Conservation (phyloP, 139 green algal genomes). For the Pleodorina starrii region DNA sequence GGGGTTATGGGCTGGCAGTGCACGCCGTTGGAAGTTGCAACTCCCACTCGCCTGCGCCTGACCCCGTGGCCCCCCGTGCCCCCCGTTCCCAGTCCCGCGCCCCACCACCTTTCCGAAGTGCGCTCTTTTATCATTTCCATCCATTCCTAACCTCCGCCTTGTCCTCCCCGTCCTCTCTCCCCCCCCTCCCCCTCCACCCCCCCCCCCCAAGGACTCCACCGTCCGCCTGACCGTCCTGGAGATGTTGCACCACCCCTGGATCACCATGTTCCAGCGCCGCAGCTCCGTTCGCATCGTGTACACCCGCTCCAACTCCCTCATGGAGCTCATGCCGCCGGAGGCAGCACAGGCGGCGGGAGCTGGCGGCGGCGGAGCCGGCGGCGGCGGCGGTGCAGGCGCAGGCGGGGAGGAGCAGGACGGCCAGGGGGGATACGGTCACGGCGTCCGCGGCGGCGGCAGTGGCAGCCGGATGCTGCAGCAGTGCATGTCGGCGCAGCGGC, state of each 20-base stretch:
- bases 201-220: conserved; percentile 23
- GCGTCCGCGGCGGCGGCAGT: background rate
- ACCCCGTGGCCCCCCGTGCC: background rate
- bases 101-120: background rate
- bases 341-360: background rate
- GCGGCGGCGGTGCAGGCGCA: background rate
- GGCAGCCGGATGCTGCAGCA: background rate
- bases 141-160: background rate
- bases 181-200: background rate
- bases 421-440: background rate
- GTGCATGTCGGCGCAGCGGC: background rate
- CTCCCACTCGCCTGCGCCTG: background rate
- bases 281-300: conserved; percentile 46
- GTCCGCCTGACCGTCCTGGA: conserved; percentile 58
- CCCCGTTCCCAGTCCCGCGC: background rate
- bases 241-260: conserved; percentile 73
- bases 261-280: conserved; percentile 60
- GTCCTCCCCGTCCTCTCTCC: background rate
- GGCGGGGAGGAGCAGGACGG: background rate
- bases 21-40: background rate
- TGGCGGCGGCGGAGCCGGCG: background rate
- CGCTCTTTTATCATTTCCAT: background rate
- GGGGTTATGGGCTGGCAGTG: background rate
- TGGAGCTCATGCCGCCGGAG: conserved; percentile 15
- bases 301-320: conserved; percentile 31